phyloP scores from a whole-genome alignment of 345 rosid species.

The Trapa incisa region DNA sequence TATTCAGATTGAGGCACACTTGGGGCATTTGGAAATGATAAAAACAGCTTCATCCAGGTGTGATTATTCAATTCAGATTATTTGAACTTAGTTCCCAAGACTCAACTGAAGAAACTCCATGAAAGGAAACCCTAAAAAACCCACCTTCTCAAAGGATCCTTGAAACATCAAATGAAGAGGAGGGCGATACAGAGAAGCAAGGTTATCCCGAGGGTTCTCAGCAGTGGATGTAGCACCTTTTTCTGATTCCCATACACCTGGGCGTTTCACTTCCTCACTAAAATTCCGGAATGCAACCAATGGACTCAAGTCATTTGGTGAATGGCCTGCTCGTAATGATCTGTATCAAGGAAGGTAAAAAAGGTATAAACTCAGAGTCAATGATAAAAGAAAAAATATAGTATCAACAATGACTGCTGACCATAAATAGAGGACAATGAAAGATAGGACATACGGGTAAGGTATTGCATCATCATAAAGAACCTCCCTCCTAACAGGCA shows the following conservation, averaged over 20 bases:
- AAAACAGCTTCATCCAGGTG: background rate
- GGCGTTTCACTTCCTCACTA: constrained; percentile 71
- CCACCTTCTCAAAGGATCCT: constrained; percentile 88
- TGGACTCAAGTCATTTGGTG: constrained; percentile 40
- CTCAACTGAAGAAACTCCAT: background rate
- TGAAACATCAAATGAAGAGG: constrained; percentile 77
- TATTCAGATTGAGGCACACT: background rate
- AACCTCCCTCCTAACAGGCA: constrained; percentile 92
- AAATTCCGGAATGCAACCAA: constrained; percentile 83
- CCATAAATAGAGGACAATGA: background rate
- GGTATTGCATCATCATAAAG: constrained; percentile 65
- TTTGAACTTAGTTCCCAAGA: background rate
- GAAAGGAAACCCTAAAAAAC: constrained; percentile 7
- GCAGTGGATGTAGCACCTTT: constrained; percentile 42
- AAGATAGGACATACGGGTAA: constrained; percentile 39
- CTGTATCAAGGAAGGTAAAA: constrained; percentile 16
- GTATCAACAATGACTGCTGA: background rate
- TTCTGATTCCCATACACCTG: constrained; percentile 76
- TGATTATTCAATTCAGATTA: background rate
- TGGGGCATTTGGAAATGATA: background rate
- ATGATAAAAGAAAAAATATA: background rate
- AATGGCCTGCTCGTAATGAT: constrained; percentile 35
- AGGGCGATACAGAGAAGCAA: constrained; percentile 90
- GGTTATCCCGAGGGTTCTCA: constrained; percentile 65
- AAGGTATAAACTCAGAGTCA: background rate